Percentiles rank a stretch among this genome's conserved stretches.
These are phyloP conservation scores for Kalanchoe fedtschenkoi DNA, from an alignment of 164 flowering plant genomes.

Conservation along the genomic window DNA sequence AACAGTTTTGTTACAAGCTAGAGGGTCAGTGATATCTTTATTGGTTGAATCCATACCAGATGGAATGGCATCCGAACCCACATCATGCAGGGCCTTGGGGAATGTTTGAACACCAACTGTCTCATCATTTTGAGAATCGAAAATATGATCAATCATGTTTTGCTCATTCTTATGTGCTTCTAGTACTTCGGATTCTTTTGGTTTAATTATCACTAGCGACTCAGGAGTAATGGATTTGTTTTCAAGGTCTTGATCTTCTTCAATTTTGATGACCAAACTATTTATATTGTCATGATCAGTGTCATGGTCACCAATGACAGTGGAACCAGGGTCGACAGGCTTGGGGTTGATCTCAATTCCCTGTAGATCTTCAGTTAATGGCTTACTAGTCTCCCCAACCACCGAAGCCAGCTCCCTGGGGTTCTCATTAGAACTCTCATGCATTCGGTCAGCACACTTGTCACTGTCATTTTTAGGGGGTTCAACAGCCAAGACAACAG, in stretches of 20 bases:
- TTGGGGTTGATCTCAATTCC: conserved; percentile 24
- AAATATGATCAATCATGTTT: conserved; percentile 10
- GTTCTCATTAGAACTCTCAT: conserved; percentile 27
- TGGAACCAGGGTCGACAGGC: conserved; percentile 17
- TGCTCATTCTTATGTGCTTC: conserved; percentile 20
- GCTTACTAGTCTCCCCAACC: conserved; percentile 15
- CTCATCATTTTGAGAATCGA: conserved; percentile 11
- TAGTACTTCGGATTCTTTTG: conserved; percentile 9
- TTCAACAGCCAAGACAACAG: conserved; percentile 17
- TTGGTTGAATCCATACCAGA: conserved; percentile 16
- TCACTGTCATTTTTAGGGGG: conserved; percentile 39
- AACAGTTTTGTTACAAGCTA: conserved; percentile 18
- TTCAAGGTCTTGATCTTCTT: conserved; percentile 20
- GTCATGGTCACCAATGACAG: conserved; percentile 11
- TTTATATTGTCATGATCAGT: conserved; percentile 14
- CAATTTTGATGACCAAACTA: conserved; percentile 18
- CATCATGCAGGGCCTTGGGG: conserved; percentile 15
- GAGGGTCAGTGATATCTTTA: conserved; percentile 17
- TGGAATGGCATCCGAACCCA: conserved; percentile 16
- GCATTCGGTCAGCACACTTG: conserved; percentile 19
- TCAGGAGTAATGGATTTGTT: conserved; percentile 14
- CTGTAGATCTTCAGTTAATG: conserved; percentile 12
- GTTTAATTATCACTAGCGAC: conserved; percentile 5
- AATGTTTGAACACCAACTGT: conserved; percentile 16
- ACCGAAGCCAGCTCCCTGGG: conserved; percentile 18